Conservation (phyloP, 2,329 filamentous ascomycete species). For the Colletotrichum navitas region DNA sequence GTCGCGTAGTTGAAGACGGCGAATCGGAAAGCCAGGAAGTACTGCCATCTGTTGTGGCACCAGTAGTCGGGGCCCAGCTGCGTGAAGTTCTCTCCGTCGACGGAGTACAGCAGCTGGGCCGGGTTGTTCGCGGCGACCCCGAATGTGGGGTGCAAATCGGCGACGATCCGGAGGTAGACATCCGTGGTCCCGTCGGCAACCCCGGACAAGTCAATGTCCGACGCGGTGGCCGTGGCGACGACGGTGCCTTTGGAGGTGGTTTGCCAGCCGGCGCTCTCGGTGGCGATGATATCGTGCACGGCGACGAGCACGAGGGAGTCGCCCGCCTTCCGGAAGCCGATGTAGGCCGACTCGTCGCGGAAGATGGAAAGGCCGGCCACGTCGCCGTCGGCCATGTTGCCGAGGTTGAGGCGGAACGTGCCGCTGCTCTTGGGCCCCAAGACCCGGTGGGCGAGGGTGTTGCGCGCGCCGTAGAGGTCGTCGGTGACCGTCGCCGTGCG, state of each 20-base stretch:
- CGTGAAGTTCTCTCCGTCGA: conserved; percentile 55
- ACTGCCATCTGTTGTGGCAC: conserved; percentile 57
- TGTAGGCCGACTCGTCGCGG: conserved; percentile 65
- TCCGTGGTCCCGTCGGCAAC: conserved; percentile 27
- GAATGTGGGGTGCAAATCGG: conserved; percentile 44
- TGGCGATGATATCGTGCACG: conserved; percentile 48
- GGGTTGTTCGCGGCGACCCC: conserved; percentile 28
- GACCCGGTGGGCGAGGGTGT: conserved; percentile 61
- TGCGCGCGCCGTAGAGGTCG: conserved; percentile 61
- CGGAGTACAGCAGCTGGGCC: conserved; percentile 54
- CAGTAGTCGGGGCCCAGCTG: conserved; percentile 52
- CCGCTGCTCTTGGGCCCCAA: conserved; percentile 59
- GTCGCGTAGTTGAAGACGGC: conserved; percentile 65
- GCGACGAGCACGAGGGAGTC: conserved; percentile 47
- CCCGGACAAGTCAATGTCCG: conserved; percentile 1
- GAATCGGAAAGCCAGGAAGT: conserved; percentile 63
- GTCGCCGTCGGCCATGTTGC: conserved; percentile 63
- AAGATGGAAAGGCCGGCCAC: conserved; percentile 64
- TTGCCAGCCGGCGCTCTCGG: conserved; percentile 48
- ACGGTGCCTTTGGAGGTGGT: conserved; percentile 49
- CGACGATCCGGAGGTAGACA: conserved; percentile 45
- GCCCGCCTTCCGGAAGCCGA: conserved; percentile 56
- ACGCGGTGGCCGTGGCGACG: conserved; percentile 16
- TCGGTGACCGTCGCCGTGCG: conserved; percentile 63
- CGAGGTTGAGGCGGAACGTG: conserved; percentile 63